Evolutionary conservation across 208 protist genomes (phyloP), one percentile per base, ranked within the genome.

Genomic region (Wallacemonas sp.): DNA sequence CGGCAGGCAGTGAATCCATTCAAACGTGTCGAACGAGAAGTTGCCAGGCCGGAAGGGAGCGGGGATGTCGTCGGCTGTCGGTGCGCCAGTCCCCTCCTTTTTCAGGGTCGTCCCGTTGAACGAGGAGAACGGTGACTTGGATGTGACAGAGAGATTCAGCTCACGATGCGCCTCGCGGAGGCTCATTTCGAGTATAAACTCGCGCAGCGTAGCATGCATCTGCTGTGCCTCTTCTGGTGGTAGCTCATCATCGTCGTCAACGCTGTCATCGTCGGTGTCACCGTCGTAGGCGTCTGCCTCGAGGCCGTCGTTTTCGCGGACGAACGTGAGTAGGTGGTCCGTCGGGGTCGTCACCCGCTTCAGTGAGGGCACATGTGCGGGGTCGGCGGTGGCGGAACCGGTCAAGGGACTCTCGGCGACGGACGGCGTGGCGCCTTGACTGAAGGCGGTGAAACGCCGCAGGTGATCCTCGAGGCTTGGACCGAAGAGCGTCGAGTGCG

Each of bases 1-100:
- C 5, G 55, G 61, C 1, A 76, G 45, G 36, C 63, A 76, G 38
- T 58, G 50, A 2, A 66, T 48, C 71, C 71, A 76, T 22, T 53
- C 50, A n/a, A 76, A 46, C 9, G 26, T 30, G 45, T 53, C 45
- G n/a, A 53, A 53, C 24, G 45, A 32, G 45, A 53, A 53, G 45
- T 53, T 53, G 3, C 24, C 15, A 10, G 45, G 3, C 2, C 26
- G 24, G 32, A 53, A 53, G 4, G 22, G 9, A 3, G 15, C 3
- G 22, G 45, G 45, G 9, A 53, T 33, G 24, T 53, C 45, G n/a
- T 33, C 21, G 21, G 26, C 17, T 26, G 17, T 24, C 45, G 45
- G 45, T 17, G 21, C n/a, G n/a, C n/a, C n/a, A n/a, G n/a, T n/a
- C n/a, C n/a, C n/a, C n/a, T n/a, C n/a, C n/a, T n/a, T n/a, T n/a